Conservation (phyloP, 331 rosid species). For the Pyracantha coccinea region DNA sequence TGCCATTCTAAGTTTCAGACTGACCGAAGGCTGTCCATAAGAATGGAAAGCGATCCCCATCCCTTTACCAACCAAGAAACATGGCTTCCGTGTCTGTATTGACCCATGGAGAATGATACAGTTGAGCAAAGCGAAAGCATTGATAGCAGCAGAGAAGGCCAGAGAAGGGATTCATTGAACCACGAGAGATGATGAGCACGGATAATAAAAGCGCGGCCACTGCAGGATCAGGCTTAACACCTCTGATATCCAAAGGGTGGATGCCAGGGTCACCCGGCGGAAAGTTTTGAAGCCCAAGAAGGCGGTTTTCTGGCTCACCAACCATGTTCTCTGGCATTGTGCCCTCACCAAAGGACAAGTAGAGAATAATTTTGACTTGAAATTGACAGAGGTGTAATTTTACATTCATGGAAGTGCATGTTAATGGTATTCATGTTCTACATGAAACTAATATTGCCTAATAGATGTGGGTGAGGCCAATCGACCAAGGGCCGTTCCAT, state of each 20-base stretch:
- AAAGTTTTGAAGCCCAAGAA: slow-evolving; percentile 68
- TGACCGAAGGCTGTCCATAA: slow-evolving; percentile 55
- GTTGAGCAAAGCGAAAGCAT: slow-evolving; percentile 67
- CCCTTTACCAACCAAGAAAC: slow-evolving; percentile 41
- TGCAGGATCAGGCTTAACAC: slow-evolving; percentile 24
- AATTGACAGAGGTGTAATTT: slow-evolving; percentile 59
- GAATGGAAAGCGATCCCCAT: slow-evolving; percentile 58
- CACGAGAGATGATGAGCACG: slow-evolving; percentile 32
- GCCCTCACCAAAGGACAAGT: slow-evolving; percentile 60
- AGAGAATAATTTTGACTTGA: slow-evolving; percentile 79
- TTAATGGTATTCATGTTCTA: no score
- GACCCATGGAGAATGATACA: slow-evolving; percentile 67
- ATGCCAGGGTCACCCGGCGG: slow-evolving; percentile 35
- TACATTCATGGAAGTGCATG: no score
- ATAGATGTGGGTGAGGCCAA: no score
- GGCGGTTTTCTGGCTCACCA: slow-evolving; percentile 66
- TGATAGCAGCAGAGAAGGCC: slow-evolving; percentile 66
- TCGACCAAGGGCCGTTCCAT: no score
- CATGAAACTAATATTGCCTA: no score
- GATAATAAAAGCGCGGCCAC: slow-evolving; percentile 13
- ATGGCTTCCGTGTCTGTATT: slow-evolving; percentile 59
- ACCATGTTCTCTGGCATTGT: slow-evolving; percentile 31
- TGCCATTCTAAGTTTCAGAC: slow-evolving; percentile 36
- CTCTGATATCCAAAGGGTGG: slow-evolving; percentile 33
- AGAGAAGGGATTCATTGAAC: slow-evolving; percentile 53